Conservation (phyloP, 768 basidiomycete genomes). For the Phaeolepiota aurea region DNA sequence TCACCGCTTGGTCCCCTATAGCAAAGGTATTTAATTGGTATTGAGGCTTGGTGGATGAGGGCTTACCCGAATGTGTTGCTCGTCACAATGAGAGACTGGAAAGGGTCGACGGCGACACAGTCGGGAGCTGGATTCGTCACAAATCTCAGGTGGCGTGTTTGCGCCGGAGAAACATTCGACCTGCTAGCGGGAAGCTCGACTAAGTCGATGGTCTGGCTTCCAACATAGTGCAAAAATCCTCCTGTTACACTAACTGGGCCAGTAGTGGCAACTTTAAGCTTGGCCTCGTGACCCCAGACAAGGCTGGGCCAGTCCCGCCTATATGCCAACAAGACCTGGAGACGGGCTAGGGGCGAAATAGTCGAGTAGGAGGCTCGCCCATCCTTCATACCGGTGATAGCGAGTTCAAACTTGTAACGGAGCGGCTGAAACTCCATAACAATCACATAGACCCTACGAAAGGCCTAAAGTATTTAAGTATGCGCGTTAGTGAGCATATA, state of each 20-base stretch:
- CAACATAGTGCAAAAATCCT: conserved; percentile 38
- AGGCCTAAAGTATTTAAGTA: conserved; percentile 25
- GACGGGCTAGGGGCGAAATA: conserved; percentile 29
- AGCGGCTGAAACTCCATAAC: conserved; percentile 40
- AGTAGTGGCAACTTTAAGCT: conserved; percentile 27
- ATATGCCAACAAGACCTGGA: conserved; percentile 36
- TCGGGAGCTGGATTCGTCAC: conserved; percentile 32
- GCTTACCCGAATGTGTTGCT: conserved; percentile 31
- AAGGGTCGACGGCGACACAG: conserved; percentile 34
- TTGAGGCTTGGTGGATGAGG: conserved; percentile 2
- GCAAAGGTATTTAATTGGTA: conserved; percentile 3
- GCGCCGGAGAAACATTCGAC: conserved; percentile 30
- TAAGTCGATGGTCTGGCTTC: conserved; percentile 33
- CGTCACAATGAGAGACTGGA: conserved; percentile 36
- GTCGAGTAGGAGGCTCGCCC: conserved; percentile 31
- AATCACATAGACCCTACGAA: conserved; percentile 33
- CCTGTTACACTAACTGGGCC: conserved; percentile 32
- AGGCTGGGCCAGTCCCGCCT: conserved; percentile 41
- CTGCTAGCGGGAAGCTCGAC: conserved; percentile 42
- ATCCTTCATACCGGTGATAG: conserved; percentile 41
- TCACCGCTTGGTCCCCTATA: conserved; percentile 29
- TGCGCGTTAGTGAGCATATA: neutral
- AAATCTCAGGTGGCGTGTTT: conserved; percentile 37
- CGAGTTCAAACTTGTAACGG: conserved; percentile 42
- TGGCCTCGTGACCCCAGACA: conserved; percentile 39